phyloP scores from a whole-genome alignment of 1,284 basidiomycete species.

The Irpex rosettiformis region DNA sequence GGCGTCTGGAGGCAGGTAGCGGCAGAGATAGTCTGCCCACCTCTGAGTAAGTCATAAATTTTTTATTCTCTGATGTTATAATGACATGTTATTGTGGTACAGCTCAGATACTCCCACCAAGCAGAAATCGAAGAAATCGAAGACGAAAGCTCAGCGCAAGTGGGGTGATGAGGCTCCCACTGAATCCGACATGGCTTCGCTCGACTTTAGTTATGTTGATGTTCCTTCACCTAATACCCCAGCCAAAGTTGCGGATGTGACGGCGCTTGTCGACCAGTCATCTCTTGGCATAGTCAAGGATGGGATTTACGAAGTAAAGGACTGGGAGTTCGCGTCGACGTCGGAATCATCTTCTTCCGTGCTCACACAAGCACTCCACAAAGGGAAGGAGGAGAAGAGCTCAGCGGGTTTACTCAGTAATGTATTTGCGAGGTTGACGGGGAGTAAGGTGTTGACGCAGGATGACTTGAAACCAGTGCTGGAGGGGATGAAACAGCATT shows the following conservation, averaged over 20 bases:
- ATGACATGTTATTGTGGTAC: neutral
- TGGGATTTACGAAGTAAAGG: slow-evolving; percentile 92
- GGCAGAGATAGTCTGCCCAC: slow-evolving; percentile 58
- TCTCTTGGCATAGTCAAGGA: slow-evolving; percentile 80
- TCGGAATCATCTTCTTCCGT: slow-evolving; percentile 49
- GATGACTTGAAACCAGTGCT: slow-evolving; percentile 87
- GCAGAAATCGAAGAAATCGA: slow-evolving; percentile 45
- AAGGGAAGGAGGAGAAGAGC: slow-evolving; percentile 31
- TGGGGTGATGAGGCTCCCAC: slow-evolving; percentile 85
- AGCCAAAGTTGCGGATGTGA: slow-evolving; percentile 44
- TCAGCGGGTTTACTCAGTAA: slow-evolving; percentile 66
- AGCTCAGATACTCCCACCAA: slow-evolving; percentile 62
- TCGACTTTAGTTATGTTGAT: slow-evolving; percentile 79
- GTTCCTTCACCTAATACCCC: slow-evolving; percentile 28
- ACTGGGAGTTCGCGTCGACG: slow-evolving; percentile 70
- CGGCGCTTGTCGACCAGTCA: slow-evolving; percentile 69
- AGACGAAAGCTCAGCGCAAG: slow-evolving; percentile 81
- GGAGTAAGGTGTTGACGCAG: slow-evolving; percentile 78
- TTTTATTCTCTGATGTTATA: slow-evolving; percentile 1
- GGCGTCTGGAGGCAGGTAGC: slow-evolving; percentile 46
- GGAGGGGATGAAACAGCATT: slow-evolving; percentile 93
- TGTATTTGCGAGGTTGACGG: slow-evolving; percentile 83
- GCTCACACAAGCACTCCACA: slow-evolving; percentile 53
- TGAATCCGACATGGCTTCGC: slow-evolving; percentile 82
- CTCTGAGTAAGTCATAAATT: slow-evolving; percentile 53